Base-by-base conservation (phyloP, 768 basidiomycete genomes). In the Saitozyma sp. region DNA sequence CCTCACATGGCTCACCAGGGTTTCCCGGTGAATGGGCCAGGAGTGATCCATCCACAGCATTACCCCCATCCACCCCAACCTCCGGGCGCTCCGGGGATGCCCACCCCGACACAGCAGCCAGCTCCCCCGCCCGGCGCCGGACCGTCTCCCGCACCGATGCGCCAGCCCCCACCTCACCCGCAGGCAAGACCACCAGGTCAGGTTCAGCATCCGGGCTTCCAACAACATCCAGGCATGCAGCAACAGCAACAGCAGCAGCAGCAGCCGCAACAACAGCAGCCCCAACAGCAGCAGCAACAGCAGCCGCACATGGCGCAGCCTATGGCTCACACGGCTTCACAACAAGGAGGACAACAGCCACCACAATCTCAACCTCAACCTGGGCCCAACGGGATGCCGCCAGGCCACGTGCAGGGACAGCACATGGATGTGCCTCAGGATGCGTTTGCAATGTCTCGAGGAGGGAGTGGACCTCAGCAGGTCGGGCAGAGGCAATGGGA, bases 1-100 rank as follows among this genome's bases (percentile, higher is more conserved):
- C 73, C 75, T 8, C 73, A 74, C 60, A 52, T 74, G 42, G 46
- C 67, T 14, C 73, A 73, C 41, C 73, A 73, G 56, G 67, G 70
- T 17, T 74, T 74, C 58, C 68, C 70, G 3, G 58, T 53, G 40
- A 62, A 57, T 29, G 63, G 64, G 19, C 62, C 61, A 8, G 59
- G 63, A 6, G 46, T 56, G 37, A 62, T 70, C 50, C 71, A 70
- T 65, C 72, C 74, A 14, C 66, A 69, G 57, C 69, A 69, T 41
- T 74, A 71, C 53, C 70, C 69, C 1, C 69, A 69, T 64, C 67
- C 67, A n/a, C 68, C 67, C 5, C 69, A 67, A 54, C 69, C 65
- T 19, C 62, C 56, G 6, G 65, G 63, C 38, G n/a, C 54, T 16
- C 46, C 46, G 38, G 19, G 29, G 55, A 59, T 43, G 50, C n/a